Conservation (phyloP, 202 grass and related monocot species). For the Bolboschoenoplectus hybrid region DNA sequence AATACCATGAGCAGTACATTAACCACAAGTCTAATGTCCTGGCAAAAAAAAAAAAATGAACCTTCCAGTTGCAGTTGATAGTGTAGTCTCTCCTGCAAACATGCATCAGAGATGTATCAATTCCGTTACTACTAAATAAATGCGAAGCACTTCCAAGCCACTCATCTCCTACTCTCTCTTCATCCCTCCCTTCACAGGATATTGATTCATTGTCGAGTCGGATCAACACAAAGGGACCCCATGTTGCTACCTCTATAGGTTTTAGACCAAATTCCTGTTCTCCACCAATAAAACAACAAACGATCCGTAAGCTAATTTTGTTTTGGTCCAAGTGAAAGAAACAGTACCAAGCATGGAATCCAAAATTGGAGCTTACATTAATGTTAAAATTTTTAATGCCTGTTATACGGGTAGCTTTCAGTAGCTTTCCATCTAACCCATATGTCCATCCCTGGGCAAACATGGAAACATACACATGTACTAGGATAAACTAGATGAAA, state of each 20-base stretch:
- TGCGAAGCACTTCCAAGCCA: conserved; percentile 86
- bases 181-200: conserved; percentile 42
- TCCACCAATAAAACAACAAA: conserved; percentile 39
- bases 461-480: conserved; percentile 21
- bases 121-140: conserved; percentile 65
- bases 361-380: conserved; percentile 53
- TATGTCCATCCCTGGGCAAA: conserved; percentile 84
- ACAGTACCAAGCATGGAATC: conserved; percentile 21
- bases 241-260: conserved; percentile 70
- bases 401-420: conserved; percentile 89
- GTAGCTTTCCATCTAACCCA: conserved; percentile 76
- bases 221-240: conserved; percentile 84
- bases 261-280: conserved; percentile 73
- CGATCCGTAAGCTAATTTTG: conserved; percentile 19
- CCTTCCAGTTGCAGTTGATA: conserved; percentile 98
- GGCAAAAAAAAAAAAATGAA: conserved; percentile 37
- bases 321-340: background rate
- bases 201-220: conserved; percentile 51
- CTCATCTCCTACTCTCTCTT: conserved; percentile 62
- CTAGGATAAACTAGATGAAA: background rate
- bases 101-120: conserved; percentile 69
- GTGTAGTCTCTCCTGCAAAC: conserved; percentile 88
- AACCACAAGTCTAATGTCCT: conserved; percentile 33
- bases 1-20: conserved; percentile 33
- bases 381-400: conserved; percentile 91